Percentiles rank a stretch among this genome's conserved stretches.
Evolutionary conservation across 2,329 filamentous ascomycete species (phyloP).

Genomic region (Colletotrichum sp.): DNA sequence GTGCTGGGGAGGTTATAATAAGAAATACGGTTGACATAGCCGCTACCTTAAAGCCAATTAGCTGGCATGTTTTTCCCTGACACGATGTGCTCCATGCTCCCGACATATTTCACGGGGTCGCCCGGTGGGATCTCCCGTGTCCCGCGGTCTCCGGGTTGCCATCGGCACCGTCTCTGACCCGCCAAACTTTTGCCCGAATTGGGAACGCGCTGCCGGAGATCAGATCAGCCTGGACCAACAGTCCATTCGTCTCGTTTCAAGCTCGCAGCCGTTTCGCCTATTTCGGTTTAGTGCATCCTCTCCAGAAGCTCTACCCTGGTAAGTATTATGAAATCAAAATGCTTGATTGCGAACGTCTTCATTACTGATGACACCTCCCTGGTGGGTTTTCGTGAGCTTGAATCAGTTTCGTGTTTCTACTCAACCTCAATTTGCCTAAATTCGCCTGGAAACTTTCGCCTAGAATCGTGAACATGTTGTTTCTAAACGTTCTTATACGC

Average conservation of each 20-base stretch:
- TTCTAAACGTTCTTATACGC: background rate
- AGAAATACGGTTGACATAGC: background rate
- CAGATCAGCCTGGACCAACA: background rate
- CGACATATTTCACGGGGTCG: background rate
- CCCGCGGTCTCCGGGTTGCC: background rate
- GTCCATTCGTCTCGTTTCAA: background rate
- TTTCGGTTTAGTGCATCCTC: background rate
- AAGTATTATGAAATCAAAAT: background rate
- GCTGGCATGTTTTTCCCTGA: background rate
- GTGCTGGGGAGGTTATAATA: background rate
- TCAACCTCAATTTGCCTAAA: background rate
- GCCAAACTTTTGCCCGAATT: background rate
- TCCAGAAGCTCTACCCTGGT: background rate
- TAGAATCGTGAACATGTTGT: background rate
- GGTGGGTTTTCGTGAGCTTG: background rate
- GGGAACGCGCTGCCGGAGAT: background rate
- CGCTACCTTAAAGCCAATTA: background rate
- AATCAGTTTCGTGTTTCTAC: background rate
- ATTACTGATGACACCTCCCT: background rate
- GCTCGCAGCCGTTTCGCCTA: background rate
- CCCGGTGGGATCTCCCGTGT: background rate
- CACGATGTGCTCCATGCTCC: background rate
- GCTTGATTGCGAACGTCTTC: background rate
- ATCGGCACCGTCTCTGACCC: background rate
- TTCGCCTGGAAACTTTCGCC: background rate